Evolutionary conservation across 805 yeast genomes (phyloP), one percentile per base, ranked within the genome.

Genomic region (Priceomyces castillae): DNA sequence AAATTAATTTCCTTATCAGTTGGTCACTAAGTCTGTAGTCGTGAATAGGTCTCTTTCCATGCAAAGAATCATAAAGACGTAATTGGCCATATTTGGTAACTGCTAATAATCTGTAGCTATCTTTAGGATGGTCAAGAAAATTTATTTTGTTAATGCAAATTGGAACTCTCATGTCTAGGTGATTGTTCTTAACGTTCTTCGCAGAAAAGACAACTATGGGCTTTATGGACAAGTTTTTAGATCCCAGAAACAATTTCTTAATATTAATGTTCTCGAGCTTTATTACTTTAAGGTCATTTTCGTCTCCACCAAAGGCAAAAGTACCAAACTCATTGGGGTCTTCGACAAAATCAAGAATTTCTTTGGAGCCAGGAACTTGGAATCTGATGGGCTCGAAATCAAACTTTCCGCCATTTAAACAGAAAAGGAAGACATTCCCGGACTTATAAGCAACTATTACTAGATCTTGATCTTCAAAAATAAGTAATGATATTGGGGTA

Each of bases 251-350:
- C 58, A 56, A 53, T 11, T 40, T 39, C 7, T 51, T 41, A 11
- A 42, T 39, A 15, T 53, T 46, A 6, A 56, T 41, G 3, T 51
- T 43, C 1, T 59, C 59, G 17, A 79, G 47, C 34, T 66, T 51
- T 37, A 77, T 59, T 16, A 83, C 64, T 40, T 77, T 77, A 4
- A 86, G 65, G 58, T 87, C 90, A 46, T 81, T 81, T 53, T 90
- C 95, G 56, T 87, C 80, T 22, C 98, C 99, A 28, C 97, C 97
- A 54, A 71, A 78, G 1, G 94, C 96, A 62, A 86, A 80, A 1
- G 81, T 60, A 17, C 78, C 77, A 6, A 61, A 59, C 16, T 69
- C 72, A 12, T 60, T 54, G 3, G 81, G 82, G 53, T 80, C 80
- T 25, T 65, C 59, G 10, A 62, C 59, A 56, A 76, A 77, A 30